Percentiles rank a stretch among this genome's conserved stretches.
phyloP scores from a whole-genome alignment of 768 basidiomycete species.

The Tulasnella sp. region DNA sequence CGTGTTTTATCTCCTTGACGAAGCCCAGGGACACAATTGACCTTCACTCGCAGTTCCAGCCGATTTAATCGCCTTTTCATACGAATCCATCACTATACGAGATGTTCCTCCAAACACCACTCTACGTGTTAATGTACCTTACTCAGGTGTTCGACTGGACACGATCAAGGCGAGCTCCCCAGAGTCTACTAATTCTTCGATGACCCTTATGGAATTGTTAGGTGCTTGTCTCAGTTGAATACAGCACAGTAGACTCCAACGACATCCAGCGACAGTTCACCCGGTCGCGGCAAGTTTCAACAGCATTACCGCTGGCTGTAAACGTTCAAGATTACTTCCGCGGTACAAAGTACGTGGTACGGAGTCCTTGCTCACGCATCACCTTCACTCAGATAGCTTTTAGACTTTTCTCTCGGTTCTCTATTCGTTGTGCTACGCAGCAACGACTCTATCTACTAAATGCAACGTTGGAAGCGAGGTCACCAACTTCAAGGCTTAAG shows the following conservation, averaged over 20 bases:
- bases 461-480: conserved; percentile 41
- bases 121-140: conserved; percentile 25
- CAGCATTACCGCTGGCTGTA: conserved; percentile 78
- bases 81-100: conserved; percentile 9
- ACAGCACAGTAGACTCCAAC: conserved; percentile 57
- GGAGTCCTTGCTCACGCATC: not conserved
- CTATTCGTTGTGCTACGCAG: conserved; percentile 23
- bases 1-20: not conserved
- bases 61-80: not conserved
- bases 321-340: conserved; percentile 98
- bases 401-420: conserved; percentile 65
- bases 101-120: conserved; percentile 16
- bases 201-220: not conserved
- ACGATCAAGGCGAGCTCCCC: conserved; percentile 41
- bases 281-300: conserved; percentile 55
- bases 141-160: conserved; percentile 42
- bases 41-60: conserved; percentile 5
- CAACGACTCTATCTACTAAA: conserved; percentile 45
- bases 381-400: conserved; percentile 20
- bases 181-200: not conserved
- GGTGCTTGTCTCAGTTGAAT: conserved; percentile 56
- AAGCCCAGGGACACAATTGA: not conserved
- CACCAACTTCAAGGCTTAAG: conserved; percentile 41
- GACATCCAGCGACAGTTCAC: conserved; percentile 49
- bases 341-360: conserved; percentile 57